phyloP scores from a whole-genome alignment of 805 yeast species.

The Saturnispora galanensis region DNA sequence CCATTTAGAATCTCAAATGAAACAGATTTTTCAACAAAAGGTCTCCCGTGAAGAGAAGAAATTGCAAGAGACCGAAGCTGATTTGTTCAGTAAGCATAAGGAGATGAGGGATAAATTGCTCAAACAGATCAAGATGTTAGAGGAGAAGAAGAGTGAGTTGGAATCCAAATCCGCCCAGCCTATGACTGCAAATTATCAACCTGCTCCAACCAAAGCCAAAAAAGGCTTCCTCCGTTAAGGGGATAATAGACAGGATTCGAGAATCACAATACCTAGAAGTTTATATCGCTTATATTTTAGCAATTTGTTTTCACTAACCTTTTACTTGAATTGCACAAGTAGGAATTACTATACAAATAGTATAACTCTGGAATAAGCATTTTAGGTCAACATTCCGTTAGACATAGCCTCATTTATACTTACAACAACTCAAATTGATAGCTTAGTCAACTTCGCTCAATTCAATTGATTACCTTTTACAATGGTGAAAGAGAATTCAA shows the following conservation, averaged over 20 bases:
- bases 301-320: too few relatives aligned
- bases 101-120: conserved; percentile 93
- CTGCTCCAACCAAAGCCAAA: conserved; percentile 49
- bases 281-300: too few relatives aligned
- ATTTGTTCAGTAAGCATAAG: conserved; percentile 87
- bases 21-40: conserved; percentile 90
- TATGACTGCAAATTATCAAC: conserved; percentile 11
- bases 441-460: too few relatives aligned
- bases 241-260: not conserved
- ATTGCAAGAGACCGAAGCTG: conserved; percentile 93
- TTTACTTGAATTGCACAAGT: not conserved
- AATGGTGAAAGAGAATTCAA: too few relatives aligned
- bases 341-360: not conserved
- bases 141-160: conserved; percentile 78
- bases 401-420: too few relatives aligned
- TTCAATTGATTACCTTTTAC: too few relatives aligned
- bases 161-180: conserved; percentile 29
- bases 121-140: conserved; percentile 80
- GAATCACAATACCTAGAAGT: too few relatives aligned
- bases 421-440: too few relatives aligned
- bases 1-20: conserved; percentile 94
- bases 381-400: too few relatives aligned
- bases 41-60: conserved; percentile 95
- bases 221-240: conserved; percentile 65
- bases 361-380: too few relatives aligned